Conservation (phyloP, 2,329 filamentous ascomycete species). For the Ceratocystis cacaofunesta region DNA sequence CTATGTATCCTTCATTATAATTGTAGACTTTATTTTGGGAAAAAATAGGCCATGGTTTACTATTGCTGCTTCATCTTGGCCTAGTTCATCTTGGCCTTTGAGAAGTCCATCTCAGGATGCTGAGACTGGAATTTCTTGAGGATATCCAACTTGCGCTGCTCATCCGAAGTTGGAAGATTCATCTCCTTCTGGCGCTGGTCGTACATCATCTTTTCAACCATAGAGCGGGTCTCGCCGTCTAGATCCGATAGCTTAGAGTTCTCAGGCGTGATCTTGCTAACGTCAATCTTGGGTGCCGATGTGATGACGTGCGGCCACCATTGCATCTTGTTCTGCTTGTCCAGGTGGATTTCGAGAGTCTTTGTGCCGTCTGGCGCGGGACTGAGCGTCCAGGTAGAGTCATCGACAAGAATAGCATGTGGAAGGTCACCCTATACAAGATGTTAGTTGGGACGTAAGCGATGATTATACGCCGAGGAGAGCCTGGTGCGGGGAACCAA, state of each 20-base stretch:
- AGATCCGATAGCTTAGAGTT: constrained; percentile 82
- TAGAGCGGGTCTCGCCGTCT: constrained; percentile 82
- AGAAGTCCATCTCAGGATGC: constrained; percentile 58
- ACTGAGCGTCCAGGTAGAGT: constrained; percentile 87
- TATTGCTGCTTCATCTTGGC: background rate
- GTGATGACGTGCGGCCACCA: constrained; percentile 96
- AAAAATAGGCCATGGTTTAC: background rate
- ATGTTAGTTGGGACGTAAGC: constrained; percentile 6
- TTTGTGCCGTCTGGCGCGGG: constrained; percentile 53
- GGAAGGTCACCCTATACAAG: constrained; percentile 63
- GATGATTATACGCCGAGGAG: background rate
- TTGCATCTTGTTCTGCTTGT: constrained; percentile 93
- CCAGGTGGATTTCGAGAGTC: constrained; percentile 66
- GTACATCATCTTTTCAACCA: constrained; percentile 99
- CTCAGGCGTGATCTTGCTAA: constrained; percentile 86
- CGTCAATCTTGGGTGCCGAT: constrained; percentile 78
- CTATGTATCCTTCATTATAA: too few species aligned
- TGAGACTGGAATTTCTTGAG: constrained; percentile 83
- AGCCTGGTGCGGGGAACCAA: constrained; percentile 27
- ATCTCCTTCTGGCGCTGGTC: constrained; percentile 95
- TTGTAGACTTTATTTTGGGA: background rate
- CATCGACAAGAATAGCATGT: constrained; percentile 63
- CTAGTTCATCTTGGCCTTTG: constrained; percentile 48
- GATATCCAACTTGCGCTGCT: constrained; percentile 89
- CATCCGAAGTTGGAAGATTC: constrained; percentile 78